Conservation (phyloP, 176 grass and related monocot genomes). For the Hordeum marinum region DNA sequence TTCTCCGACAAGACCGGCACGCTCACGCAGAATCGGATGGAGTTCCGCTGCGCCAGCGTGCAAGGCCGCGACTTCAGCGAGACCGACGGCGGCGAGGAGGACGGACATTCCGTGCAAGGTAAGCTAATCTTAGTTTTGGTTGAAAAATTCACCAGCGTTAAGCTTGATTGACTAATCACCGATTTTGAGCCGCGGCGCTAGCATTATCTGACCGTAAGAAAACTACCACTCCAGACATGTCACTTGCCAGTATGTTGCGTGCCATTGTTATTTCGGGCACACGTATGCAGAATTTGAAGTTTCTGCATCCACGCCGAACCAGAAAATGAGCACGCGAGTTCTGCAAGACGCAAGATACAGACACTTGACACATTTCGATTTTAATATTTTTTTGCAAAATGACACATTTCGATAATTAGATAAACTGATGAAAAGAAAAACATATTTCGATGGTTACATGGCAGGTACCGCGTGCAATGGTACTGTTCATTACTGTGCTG, state of each 20-base stretch:
- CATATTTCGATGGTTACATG: background rate
- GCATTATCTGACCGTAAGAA: background rate
- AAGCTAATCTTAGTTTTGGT: background rate
- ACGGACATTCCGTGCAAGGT: constrained; percentile 27
- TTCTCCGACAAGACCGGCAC: constrained; percentile 98
- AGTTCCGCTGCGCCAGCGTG: constrained; percentile 80
- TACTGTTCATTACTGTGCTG: background rate
- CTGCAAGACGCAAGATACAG: background rate
- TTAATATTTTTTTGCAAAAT: no score
- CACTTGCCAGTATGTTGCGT: background rate
- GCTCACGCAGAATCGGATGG: constrained; percentile 90
- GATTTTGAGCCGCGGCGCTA: background rate
- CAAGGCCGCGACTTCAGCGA: constrained; percentile 60
- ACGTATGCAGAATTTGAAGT: background rate
- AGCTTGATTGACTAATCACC: background rate
- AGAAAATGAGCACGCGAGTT: background rate
- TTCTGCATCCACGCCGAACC: background rate
- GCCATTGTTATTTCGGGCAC: background rate
- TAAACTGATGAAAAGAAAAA: background rate
- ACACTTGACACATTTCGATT: background rate
- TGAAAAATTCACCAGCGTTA: background rate
- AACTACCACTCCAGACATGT: background rate
- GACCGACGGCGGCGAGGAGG: background rate
- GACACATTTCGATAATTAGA: background rate
- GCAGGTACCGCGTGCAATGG: background rate